phyloP scores from a whole-genome alignment of 148 eudicot species.

The Cornus kousa region DNA sequence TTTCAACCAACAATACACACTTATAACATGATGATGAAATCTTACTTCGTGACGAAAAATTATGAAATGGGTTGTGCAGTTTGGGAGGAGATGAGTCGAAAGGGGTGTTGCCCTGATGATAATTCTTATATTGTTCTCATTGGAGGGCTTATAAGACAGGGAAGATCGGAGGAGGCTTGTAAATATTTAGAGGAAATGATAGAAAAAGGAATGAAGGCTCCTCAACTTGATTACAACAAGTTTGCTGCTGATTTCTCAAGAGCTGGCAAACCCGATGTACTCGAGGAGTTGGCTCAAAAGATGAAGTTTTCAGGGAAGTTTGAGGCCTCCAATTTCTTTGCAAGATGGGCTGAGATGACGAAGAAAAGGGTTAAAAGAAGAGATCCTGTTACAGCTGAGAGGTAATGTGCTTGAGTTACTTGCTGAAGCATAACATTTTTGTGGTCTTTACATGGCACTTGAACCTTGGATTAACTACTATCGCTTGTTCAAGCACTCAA shows the following conservation, averaged over 20 bases:
- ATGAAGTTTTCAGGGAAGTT: conserved; percentile 61
- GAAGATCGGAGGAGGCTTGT: conserved; percentile 74
- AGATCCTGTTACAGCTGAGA: conserved; percentile 14
- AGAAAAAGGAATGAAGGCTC: conserved; percentile 84
- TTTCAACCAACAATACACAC: conserved; percentile 73
- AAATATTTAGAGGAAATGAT: conserved; percentile 76
- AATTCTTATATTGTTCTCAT: conserved; percentile 70
- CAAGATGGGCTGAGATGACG: conserved; percentile 63
- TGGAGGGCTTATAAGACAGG: conserved; percentile 71
- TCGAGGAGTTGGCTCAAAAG: conserved; percentile 71
- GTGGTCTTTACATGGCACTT: neutral
- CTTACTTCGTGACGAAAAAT: conserved; percentile 48
- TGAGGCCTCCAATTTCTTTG: conserved; percentile 61
- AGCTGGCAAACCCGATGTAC: conserved; percentile 57
- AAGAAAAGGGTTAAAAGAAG: conserved; percentile 35
- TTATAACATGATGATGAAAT: conserved; percentile 86
- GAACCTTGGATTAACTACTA: neutral
- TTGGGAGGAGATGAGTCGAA: conserved; percentile 85
- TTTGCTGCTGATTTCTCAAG: too few species aligned
- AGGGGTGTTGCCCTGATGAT: conserved; percentile 76
- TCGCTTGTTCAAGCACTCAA: neutral
- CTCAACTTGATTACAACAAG: conserved; percentile 70
- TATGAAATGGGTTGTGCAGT: conserved; percentile 63
- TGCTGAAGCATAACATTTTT: too few species aligned
- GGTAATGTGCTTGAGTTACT: too few species aligned